Evolutionary conservation across 1,284 basidiomycete genomes (phyloP).

Genomic region (Sanghuangporus weigelae): DNA sequence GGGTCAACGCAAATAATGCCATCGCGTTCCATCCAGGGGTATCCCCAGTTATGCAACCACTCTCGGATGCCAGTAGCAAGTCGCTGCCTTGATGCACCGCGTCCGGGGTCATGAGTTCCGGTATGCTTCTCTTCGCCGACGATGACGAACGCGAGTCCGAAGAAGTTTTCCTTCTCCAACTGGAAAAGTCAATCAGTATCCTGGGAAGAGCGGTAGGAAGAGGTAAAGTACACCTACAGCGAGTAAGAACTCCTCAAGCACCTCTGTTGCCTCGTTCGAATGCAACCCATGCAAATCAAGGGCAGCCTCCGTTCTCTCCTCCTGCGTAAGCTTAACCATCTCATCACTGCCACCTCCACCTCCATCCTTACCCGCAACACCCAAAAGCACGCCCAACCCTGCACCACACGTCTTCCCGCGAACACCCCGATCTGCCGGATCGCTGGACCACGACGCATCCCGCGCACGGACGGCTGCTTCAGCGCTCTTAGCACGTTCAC

Average conservation of each 20-base stretch:
- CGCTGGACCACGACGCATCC: conserved; percentile 76
- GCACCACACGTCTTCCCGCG: conserved; percentile 78
- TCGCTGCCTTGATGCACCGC: conserved; percentile 78
- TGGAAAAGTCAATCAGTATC: conserved; percentile 26
- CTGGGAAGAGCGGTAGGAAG: conserved; percentile 8
- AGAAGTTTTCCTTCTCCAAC: conserved; percentile 83
- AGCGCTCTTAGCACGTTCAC: conserved; percentile 71
- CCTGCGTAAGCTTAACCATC: conserved; percentile 48
- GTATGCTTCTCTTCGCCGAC: conserved; percentile 97
- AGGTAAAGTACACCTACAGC: conserved; percentile 49
- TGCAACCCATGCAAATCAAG: conserved; percentile 88
- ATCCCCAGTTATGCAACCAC: conserved; percentile 89
- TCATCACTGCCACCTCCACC: conserved; percentile 34
- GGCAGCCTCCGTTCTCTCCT: conserved; percentile 78
- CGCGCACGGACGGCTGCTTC: conserved; percentile 70
- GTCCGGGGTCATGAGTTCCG: conserved; percentile 75
- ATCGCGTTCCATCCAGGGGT: conserved; percentile 92
- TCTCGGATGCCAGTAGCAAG: conserved; percentile 82
- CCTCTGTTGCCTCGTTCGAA: conserved; percentile 86
- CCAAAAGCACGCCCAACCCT: conserved; percentile 79
- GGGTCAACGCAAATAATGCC: conserved; percentile 87
- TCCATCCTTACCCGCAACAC: conserved; percentile 61
- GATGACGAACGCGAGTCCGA: conserved; percentile 81
- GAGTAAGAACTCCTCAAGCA: conserved; percentile 86
- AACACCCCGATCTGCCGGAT: conserved; percentile 70